Percentiles rank a stretch among this genome's conserved stretches.
Evolutionary conservation across 2,329 filamentous ascomycete genomes (phyloP).

Genomic region (Trichoderma simmonsii): DNA sequence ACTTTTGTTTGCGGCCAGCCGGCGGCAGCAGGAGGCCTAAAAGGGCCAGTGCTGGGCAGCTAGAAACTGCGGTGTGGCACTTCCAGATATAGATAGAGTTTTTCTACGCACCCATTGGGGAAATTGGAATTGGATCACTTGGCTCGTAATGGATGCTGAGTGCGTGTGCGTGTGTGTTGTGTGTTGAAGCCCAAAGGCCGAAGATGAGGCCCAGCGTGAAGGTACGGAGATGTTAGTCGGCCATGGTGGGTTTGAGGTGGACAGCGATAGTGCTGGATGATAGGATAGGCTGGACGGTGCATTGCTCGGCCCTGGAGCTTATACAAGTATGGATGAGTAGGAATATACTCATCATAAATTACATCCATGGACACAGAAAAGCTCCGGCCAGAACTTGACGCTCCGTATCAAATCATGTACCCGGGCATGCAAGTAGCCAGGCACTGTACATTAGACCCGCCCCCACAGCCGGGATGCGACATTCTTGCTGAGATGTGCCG

Average conservation of each 20-base stretch:
- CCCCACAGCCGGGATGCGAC: conserved; percentile 15
- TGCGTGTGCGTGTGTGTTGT: no score
- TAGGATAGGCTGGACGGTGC: neutral
- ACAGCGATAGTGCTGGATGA: neutral
- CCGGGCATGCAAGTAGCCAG: neutral
- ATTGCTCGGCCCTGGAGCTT: neutral
- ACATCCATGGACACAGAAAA: neutral
- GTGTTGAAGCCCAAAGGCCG: neutral
- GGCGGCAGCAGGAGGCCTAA: conserved; percentile 7
- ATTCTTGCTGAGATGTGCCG: conserved; percentile 13
- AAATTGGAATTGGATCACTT: neutral
- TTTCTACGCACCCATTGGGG: neutral
- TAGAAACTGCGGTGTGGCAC: neutral
- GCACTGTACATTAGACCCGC: conserved; percentile 9
- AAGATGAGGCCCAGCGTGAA: neutral
- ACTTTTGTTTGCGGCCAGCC: conserved; percentile 2
- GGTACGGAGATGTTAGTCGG: neutral
- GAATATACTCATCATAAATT: neutral
- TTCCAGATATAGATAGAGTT: neutral
- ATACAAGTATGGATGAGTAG: neutral
- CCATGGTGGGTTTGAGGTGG: conserved; percentile 3
- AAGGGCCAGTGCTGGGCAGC: neutral
- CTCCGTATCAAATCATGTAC: neutral
- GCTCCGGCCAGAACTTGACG: neutral
- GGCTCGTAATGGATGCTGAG: neutral